These are phyloP conservation scores for Nemania abortiva DNA, from an alignment of 2,329 filamentous ascomycete species.

Conservation along the genomic window DNA sequence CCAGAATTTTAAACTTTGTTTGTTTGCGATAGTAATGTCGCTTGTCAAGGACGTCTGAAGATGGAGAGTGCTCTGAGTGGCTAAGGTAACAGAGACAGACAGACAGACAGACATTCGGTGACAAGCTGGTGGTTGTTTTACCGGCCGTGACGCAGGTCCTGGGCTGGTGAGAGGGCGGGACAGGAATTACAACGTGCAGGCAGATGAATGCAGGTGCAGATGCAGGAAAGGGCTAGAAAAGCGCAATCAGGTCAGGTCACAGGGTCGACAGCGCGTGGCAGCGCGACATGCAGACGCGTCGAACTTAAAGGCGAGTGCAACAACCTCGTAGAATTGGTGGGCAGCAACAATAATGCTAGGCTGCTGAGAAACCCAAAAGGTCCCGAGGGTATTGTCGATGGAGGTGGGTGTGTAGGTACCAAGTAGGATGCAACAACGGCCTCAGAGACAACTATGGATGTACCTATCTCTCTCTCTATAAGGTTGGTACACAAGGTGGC, in stretches of 20 bases:
- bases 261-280: neutral
- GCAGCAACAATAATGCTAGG: neutral
- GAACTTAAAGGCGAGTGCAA: neutral
- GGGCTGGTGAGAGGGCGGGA: neutral
- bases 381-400: neutral
- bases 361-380: neutral
- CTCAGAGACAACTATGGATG: neutral
- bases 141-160: slow-evolving; percentile 4
- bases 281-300: slow-evolving; percentile 8
- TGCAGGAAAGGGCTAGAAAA: slow-evolving; percentile 3
- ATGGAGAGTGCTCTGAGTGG: neutral
- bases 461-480: no score
- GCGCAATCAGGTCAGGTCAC: neutral
- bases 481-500: no score
- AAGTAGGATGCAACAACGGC: no score
- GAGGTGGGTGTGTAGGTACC: neutral
- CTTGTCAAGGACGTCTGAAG: neutral
- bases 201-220: neutral
- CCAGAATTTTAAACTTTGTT: no score
- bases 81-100: neutral
- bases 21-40: neutral
- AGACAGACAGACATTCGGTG: slow-evolving; percentile 6
- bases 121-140: no score
- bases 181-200: neutral
- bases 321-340: neutral